Evolutionary conservation across 768 basidiomycete genomes (phyloP), one percentile per base, ranked within the genome.

Genomic region (Paxillus ammoniavirescens): DNA sequence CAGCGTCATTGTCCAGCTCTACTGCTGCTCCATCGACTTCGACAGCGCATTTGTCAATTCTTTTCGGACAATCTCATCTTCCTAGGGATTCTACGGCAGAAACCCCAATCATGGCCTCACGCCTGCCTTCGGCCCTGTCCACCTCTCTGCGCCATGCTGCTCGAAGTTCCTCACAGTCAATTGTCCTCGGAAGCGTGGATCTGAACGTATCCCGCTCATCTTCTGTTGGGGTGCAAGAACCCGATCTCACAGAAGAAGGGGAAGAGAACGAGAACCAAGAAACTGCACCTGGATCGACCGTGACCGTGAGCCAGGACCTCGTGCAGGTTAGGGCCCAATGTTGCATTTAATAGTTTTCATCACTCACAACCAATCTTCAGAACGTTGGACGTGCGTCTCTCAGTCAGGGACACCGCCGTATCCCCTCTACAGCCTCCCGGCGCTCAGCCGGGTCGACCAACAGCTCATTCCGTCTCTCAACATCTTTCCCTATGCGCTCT

Each of bases 281-380:
- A 18, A 36, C 23, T 7, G 60, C 23, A 7, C 38, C 52, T 8
- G 21, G 8, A 9, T 53, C 58, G 15, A 65, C 41, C 8, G 45
- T 62, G 23, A 70, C 67, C 4, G 47, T 49, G 14, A 68, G 67
- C 36, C 69, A 66, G 52, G 67, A 67, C 42, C 62, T 70, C 18
- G 52, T 42, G 46, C 69, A 68, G 69, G 69, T 71, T 54, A 6
- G 60, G 17, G 35, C 50, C 17, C 12, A 4, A 3, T 48, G 1
- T 38, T 41, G 15, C 52, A 12, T 17, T 38, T 15, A 15, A 15
- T 36, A 10, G 17, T 10, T 41, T 14, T 38, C 35, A 8, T 37
- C 47, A 15, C 51, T 58, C 8, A 40, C 21, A 28, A 14, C 21
- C 36, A n/a, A 13, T 10, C 26, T 47, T n/a, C 47, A 71, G 69